Evolutionary conservation across 129 eudicot genomes (phyloP).

Genomic region (Escallonia herrerae): DNA sequence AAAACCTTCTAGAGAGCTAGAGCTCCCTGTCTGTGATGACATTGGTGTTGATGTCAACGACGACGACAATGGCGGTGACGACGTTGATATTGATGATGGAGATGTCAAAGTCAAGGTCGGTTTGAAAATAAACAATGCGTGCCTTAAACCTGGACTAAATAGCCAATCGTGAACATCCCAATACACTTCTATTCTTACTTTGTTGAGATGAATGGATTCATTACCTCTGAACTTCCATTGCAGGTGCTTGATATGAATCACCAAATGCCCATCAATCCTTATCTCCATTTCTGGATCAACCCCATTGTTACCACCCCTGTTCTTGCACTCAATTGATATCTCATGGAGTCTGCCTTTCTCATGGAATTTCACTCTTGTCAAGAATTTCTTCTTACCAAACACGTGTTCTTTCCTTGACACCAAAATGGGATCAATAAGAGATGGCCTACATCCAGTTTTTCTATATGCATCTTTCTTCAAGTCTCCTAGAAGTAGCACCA

Average conservation of each 20-base stretch:
- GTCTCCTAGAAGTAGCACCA: constrained; percentile 71
- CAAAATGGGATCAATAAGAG: constrained; percentile 67
- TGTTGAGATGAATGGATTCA: constrained; percentile 44
- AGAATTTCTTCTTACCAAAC: constrained; percentile 77
- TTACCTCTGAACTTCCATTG: constrained; percentile 96
- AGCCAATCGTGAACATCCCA: constrained; percentile 98
- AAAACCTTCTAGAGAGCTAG: constrained; percentile 44
- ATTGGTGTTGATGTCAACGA: constrained; percentile 28
- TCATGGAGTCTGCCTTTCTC: constrained; percentile 73
- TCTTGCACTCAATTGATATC: constrained; percentile 76
- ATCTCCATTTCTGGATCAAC: constrained; percentile 88
- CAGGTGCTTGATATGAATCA: constrained; percentile 71
- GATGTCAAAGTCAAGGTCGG: constrained; percentile 32
- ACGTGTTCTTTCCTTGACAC: constrained; percentile 78
- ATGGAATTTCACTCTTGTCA: constrained; percentile 62
- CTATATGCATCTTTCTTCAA: constrained; percentile 80
- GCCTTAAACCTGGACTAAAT: constrained; percentile 78
- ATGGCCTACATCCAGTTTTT: constrained; percentile 79
- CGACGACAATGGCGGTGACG: constrained; percentile 35
- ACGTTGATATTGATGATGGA: constrained; percentile 21
- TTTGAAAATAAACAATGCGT: constrained; percentile 80
- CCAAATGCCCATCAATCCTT: constrained; percentile 64
- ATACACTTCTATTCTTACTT: constrained; percentile 61
- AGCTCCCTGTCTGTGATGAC: constrained; percentile 38
- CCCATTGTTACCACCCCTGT: constrained; percentile 19